Evolutionary conservation across 202 grass and related monocot genomes (phyloP).

Genomic region (Carex arenaria): DNA sequence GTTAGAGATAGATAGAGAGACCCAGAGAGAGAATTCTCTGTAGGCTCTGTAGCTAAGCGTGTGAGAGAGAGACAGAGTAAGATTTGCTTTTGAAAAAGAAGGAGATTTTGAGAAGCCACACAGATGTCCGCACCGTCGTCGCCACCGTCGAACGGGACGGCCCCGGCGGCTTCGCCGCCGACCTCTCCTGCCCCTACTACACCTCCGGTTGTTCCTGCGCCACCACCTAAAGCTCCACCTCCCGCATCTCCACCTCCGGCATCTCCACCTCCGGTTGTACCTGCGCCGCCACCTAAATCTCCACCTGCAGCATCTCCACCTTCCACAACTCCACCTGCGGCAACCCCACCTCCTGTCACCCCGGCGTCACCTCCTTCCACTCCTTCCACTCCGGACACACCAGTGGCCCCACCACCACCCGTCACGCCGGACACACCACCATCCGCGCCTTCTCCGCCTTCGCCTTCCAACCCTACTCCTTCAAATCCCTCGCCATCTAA

Average conservation of each 20-base stretch:
- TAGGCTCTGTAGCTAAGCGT: not conserved
- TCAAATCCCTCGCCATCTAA: slow-evolving; percentile 37
- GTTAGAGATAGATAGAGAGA: not conserved
- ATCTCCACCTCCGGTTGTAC: not conserved
- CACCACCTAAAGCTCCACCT: slow-evolving; percentile 3
- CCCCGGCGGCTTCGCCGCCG: slow-evolving; percentile 21
- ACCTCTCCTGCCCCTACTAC: slow-evolving; percentile 7
- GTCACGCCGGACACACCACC: not conserved
- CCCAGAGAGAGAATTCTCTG: not conserved
- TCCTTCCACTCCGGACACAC: slow-evolving; percentile 17
- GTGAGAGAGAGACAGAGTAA: not conserved
- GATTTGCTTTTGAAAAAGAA: not conserved
- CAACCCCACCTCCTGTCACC: slow-evolving; percentile 32
- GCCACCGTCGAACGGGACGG: slow-evolving; percentile 31
- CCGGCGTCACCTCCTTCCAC: slow-evolving; percentile 32
- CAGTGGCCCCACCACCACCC: slow-evolving; percentile 19
- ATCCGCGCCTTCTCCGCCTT: slow-evolving; percentile 5
- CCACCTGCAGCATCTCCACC: not conserved
- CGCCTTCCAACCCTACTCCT: slow-evolving; percentile 29
- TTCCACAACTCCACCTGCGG: not conserved
- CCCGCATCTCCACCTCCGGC: slow-evolving; percentile 17
- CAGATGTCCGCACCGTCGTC: slow-evolving; percentile 24
- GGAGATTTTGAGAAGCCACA: not conserved
- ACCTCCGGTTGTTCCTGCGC: not conserved
- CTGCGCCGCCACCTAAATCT: not conserved